phyloP scores from a whole-genome alignment of 306 rosid genomes.

The Glycine soja region DNA sequence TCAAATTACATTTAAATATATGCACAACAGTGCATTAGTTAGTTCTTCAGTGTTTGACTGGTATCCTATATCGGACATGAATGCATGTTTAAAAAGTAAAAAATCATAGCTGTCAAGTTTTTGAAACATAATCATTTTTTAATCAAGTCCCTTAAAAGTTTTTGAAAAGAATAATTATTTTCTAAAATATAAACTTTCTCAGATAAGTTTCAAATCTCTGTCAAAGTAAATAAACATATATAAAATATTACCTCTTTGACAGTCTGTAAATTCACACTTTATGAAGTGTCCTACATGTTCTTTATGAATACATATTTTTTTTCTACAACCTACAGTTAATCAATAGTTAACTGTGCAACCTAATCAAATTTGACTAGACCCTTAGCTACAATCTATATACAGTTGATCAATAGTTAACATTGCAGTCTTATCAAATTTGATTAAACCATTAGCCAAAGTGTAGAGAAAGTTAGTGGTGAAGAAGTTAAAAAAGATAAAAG shows the following conservation, averaged over 20 bases:
- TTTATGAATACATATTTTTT: background rate
- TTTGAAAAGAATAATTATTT: background rate
- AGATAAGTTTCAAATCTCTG: background rate
- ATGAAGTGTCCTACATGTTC: background rate
- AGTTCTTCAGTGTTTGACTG: background rate
- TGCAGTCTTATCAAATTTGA: conserved; percentile 11
- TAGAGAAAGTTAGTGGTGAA: background rate
- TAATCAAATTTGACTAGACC: too few species aligned
- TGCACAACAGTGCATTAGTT: background rate
- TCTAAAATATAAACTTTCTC: background rate
- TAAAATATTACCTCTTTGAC: background rate
- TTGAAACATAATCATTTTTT: background rate
- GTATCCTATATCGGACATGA: too few species aligned
- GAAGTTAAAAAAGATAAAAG: background rate
- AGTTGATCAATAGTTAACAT: conserved; percentile 2
- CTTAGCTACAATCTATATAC: background rate
- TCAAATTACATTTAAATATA: background rate
- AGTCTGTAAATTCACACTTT: background rate
- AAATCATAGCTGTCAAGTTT: too few species aligned
- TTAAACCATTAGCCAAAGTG: background rate
- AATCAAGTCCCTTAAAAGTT: background rate
- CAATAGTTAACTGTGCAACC: too few species aligned
- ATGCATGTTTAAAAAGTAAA: too few species aligned
- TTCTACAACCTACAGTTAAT: too few species aligned
- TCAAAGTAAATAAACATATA: conserved; percentile 3